Evolutionary conservation across 129 eudicot species (phyloP).

Genomic region (Pulicaria dysenterica): DNA sequence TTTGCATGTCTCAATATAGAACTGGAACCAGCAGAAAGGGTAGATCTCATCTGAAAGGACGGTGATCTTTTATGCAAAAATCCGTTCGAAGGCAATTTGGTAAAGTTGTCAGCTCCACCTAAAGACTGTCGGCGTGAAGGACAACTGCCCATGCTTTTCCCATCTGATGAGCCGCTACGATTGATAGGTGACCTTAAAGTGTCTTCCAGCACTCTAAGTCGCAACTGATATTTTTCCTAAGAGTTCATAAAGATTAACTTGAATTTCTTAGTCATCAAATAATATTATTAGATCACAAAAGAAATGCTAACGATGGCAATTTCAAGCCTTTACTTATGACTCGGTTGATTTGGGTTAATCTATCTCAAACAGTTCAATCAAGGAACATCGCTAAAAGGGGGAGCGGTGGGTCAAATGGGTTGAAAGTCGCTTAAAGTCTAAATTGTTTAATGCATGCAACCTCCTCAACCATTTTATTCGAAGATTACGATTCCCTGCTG

Average conservation of each 20-base stretch:
- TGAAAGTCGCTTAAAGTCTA: neutral
- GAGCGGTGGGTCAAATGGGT: neutral
- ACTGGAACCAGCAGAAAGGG: conserved; percentile 56
- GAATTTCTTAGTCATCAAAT: neutral
- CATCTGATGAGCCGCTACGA: conserved; percentile 50
- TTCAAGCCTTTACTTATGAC: neutral
- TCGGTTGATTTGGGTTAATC: neutral
- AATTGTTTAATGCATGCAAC: neutral
- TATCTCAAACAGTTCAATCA: neutral
- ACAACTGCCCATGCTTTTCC: conserved; percentile 60
- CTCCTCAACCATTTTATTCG: neutral
- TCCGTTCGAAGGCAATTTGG: conserved; percentile 79
- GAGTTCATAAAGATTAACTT: neutral
- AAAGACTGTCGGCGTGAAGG: conserved; percentile 78
- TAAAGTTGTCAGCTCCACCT: conserved; percentile 82
- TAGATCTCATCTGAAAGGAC: conserved; percentile 73
- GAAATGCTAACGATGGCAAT: conserved; percentile 8
- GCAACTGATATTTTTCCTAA: conserved; percentile 78
- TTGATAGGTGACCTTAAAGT: conserved; percentile 64
- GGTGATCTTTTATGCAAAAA: conserved; percentile 80
- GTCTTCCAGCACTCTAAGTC: conserved; percentile 88
- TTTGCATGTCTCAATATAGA: conserved; percentile 70
- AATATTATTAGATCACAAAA: neutral
- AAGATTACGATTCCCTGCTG: neutral
- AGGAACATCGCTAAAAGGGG: neutral